Evolutionary conservation across 768 basidiomycete genomes (phyloP), one percentile per base, ranked within the genome.

Genomic region (Tricholoma furcatifolium): DNA sequence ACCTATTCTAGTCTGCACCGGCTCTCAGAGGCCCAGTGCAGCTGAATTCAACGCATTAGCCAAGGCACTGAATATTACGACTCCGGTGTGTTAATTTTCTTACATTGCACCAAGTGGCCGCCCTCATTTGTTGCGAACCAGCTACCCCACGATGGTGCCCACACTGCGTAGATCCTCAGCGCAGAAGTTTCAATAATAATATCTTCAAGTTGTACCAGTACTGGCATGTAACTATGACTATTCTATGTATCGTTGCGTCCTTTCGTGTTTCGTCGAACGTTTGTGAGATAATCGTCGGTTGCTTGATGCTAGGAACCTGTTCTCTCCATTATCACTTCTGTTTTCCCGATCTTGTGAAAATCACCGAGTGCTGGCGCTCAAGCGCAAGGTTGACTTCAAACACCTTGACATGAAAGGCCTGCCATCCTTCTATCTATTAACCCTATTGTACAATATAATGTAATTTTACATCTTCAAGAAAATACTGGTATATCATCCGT

Each of bases 21-120:
- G 77, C 6, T 57, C 17, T 0, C 34, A 12, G 4, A 75, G 60
- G 52, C 76, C 85, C 12, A 79, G 78, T 8, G 55, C 67, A 7
- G 53, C 59, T 0, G 85, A 87, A 58, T 85, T 83, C 66, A 63
- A 70, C 32, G 63, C 64, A 21, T 70, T 87, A 52, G 78, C 81
- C 0, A 8, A 10, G 0, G 75, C 62, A 3, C 69, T 87, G 18
- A 68, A 62, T 15, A 73, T 85, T 59, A 59, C 65, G 21, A 55
- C 42, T 30, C 34, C 61, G 8, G 80, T 80, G 53, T 52, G 70
- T 57, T 4, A 7, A 32, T 18, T 4, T 47, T 17, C 15, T 20
- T 18, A n/a, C 17, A 47, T 17, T 17, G 10, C 18, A 35, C 43
- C 35, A 45, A 18, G 20, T 47, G 7, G 32, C 2, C 12, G 15